Percentiles rank a stretch among this genome's conserved stretches.
Conservation (phyloP, 2,329 filamentous ascomycete species). For the Fusarium nisikadoi region DNA sequence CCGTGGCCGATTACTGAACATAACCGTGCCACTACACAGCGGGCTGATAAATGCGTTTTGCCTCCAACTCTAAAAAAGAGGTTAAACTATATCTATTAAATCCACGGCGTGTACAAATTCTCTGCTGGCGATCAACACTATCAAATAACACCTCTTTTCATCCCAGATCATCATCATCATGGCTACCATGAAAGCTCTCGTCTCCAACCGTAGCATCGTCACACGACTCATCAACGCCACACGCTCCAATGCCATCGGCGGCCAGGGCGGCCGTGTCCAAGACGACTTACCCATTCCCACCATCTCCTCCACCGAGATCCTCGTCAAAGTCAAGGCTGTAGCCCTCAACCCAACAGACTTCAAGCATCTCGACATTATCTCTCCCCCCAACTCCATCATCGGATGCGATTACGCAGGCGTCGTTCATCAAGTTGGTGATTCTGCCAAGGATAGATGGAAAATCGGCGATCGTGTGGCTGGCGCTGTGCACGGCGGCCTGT, state of each 20-base stretch:
- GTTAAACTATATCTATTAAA: not conserved
- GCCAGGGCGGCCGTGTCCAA: not conserved
- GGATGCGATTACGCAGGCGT: not conserved
- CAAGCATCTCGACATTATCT: not conserved
- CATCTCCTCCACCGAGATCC: not conserved
- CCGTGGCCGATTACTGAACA: not conserved
- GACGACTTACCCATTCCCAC: not conserved
- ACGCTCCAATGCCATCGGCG: not conserved
- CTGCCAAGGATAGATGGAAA: not conserved
- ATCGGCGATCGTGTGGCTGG: not conserved
- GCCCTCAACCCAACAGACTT: not conserved
- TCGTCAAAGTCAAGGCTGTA: not conserved
- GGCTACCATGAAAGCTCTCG: not conserved
- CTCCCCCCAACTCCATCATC: not conserved
- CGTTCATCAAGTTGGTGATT: not conserved
- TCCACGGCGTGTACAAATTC: not conserved
- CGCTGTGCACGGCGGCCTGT: not conserved
- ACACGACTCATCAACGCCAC: not conserved
- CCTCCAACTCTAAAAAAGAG: accelerated
- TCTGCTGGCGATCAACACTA: not conserved
- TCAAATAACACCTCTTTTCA: accelerated
- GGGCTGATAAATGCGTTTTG: not conserved
- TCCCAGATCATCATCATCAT: not conserved
- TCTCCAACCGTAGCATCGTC: not conserved
- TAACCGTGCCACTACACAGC: accelerated